Percentiles rank a stretch among this genome's conserved stretches.
Evolutionary conservation across 2,329 filamentous ascomycete species (phyloP).

Genomic region (Ophiostoma quercus): DNA sequence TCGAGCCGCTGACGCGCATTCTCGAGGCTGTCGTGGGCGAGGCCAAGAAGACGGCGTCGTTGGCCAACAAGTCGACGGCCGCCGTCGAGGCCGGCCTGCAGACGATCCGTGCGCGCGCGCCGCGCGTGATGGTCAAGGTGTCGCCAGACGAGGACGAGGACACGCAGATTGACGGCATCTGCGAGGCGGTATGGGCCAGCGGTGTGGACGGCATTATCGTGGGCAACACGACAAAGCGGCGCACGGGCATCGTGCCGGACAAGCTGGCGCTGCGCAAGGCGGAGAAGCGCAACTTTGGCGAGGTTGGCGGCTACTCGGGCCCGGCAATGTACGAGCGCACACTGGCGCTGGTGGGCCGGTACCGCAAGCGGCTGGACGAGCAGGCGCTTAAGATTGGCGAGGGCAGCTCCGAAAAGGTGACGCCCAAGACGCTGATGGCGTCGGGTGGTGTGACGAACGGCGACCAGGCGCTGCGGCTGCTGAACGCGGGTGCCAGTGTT

Average conservation of each 20-base stretch:
- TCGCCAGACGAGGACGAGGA: slow-evolving; percentile 90
- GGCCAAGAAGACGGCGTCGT: slow-evolving; percentile 55
- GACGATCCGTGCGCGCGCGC: slow-evolving; percentile 58
- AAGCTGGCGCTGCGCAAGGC: slow-evolving; percentile 58
- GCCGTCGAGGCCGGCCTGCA: slow-evolving; percentile 22
- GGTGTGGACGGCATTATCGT: slow-evolving; percentile 95
- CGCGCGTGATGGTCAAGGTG: slow-evolving; percentile 94
- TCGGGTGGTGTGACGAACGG: slow-evolving; percentile 90
- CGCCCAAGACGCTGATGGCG: slow-evolving; percentile 77
- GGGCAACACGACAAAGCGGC: slow-evolving; percentile 88
- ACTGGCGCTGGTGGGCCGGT: slow-evolving; percentile 69
- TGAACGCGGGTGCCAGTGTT: slow-evolving; percentile 84
- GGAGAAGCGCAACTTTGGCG: slow-evolving; percentile 63
- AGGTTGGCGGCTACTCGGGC: slow-evolving; percentile 85
- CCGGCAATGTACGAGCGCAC: slow-evolving; percentile 83
- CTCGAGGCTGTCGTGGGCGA: slow-evolving; percentile 77
- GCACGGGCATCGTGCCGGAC: slow-evolving; percentile 63
- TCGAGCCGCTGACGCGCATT: slow-evolving; percentile 74
- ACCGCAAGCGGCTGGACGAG: slow-evolving; percentile 62
- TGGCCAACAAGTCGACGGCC: background rate
- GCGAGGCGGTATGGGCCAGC: slow-evolving; percentile 72
- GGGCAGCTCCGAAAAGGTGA: slow-evolving; percentile 22
- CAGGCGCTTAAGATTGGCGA: slow-evolving; percentile 32
- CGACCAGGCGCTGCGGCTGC: slow-evolving; percentile 70
- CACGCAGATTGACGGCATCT: slow-evolving; percentile 80